Percentiles rank a stretch among this genome's conserved stretches.
phyloP scores from a whole-genome alignment of 176 grass and related monocot genomes.

The Avena sativa region DNA sequence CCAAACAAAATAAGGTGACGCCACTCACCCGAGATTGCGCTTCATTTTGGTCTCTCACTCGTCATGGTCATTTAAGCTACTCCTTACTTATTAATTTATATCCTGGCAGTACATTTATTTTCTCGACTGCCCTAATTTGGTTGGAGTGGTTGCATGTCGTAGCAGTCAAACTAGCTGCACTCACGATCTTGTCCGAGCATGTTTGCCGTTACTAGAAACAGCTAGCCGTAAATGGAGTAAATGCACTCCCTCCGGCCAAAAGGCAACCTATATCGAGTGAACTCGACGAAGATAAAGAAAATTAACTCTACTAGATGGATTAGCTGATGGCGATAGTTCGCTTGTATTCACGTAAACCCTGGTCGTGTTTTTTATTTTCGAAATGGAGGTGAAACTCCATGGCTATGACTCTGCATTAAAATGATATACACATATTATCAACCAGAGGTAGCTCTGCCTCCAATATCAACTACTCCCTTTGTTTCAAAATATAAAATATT shows the following conservation, averaged over 20 bases:
- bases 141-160: neutral
- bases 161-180: constrained; percentile 17
- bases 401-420: no score
- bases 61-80: neutral
- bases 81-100: neutral
- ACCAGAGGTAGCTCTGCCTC: no score
- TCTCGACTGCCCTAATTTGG: constrained; percentile 21
- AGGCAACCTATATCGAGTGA: neutral
- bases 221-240: neutral
- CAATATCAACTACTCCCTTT: no score
- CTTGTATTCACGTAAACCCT: neutral
- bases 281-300: neutral
- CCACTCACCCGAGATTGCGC: neutral
- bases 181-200: neutral
- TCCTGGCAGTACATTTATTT: neutral
- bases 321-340: neutral
- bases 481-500: no score
- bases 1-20: neutral
- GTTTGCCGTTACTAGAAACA: constrained; percentile 9
- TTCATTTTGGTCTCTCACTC: neutral
- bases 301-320: neutral
- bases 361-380: no score
- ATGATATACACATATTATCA: no score
- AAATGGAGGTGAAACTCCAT: no score
- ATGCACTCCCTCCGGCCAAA: neutral